A percentile compares a stretch with the other conserved stretches of the same genome.
phyloP scores from a whole-genome alignment of 2,329 filamentous ascomycete species.

The Arthroderma sp. region DNA sequence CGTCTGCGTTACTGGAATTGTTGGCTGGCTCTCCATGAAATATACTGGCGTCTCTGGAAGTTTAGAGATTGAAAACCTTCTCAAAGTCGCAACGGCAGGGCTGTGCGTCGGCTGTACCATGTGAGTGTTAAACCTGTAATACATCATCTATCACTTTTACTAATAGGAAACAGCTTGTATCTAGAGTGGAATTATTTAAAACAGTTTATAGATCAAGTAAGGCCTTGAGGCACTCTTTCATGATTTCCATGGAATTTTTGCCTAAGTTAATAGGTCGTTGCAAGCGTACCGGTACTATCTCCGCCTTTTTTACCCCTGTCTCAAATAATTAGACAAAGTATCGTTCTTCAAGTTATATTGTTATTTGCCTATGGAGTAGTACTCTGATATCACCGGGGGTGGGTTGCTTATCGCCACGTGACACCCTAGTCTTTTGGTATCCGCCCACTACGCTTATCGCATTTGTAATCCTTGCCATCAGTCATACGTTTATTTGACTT shows the following conservation, averaged over 20 bases:
- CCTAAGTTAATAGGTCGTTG: too few relatives aligned
- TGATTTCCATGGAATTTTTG: too few relatives aligned
- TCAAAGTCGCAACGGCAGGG: neutral
- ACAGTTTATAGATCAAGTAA: neutral
- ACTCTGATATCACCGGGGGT: neutral
- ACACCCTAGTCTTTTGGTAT: neutral
- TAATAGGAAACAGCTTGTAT: neutral
- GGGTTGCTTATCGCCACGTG: neutral
- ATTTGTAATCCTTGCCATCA: neutral
- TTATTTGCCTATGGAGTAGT: too few relatives aligned
- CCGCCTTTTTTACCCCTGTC: neutral
- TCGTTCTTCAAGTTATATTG: too few relatives aligned
- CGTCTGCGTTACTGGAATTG: slow-evolving; percentile 36
- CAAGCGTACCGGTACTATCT: neutral
- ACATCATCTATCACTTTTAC: neutral
- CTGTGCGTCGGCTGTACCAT: neutral
- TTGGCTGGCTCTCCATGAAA: slow-evolving; percentile 26
- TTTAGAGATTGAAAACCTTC: neutral
- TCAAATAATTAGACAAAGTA: neutral
- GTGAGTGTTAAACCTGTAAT: neutral
- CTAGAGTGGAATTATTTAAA: neutral
- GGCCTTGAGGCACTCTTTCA: neutral
- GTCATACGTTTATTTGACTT: neutral
- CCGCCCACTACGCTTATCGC: neutral
- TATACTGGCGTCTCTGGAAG: neutral